phyloP scores from a whole-genome alignment of 2,329 filamentous ascomycete genomes.

The Trichoderma sp. region DNA sequence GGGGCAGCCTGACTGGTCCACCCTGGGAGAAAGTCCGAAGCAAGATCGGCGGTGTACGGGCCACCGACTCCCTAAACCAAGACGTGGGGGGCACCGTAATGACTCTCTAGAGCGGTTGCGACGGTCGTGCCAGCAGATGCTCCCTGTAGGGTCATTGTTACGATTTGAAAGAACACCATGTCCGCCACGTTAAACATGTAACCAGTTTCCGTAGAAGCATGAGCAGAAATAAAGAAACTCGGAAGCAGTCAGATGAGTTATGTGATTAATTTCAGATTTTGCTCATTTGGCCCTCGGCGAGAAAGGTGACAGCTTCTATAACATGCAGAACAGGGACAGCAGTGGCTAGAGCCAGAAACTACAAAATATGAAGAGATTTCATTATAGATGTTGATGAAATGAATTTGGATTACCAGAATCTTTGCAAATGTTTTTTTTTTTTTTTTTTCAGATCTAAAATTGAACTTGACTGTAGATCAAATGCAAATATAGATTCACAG shows the following conservation, averaged over 20 bases:
- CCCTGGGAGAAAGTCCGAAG: background rate
- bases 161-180: background rate
- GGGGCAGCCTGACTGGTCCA: background rate
- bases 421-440: background rate
- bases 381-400: background rate
- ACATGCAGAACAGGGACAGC: background rate
- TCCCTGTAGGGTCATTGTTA: background rate
- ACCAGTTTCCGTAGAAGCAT: background rate
- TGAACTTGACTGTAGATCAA: background rate
- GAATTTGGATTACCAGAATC: background rate
- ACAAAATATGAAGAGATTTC: background rate
- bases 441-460: background rate
- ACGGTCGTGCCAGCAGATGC: background rate
- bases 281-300: background rate
- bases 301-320: background rate
- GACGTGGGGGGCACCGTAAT: background rate
- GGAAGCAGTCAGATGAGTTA: background rate
- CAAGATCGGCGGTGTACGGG: background rate
- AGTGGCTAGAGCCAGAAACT: background rate
- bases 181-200: background rate
- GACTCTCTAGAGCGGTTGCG: background rate
- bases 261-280: background rate
- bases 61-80: background rate
- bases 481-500: background rate
- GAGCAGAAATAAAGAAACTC: background rate